Conservation (phyloP, 768 basidiomycete genomes). For the Rhizopogon salebrosus region DNA sequence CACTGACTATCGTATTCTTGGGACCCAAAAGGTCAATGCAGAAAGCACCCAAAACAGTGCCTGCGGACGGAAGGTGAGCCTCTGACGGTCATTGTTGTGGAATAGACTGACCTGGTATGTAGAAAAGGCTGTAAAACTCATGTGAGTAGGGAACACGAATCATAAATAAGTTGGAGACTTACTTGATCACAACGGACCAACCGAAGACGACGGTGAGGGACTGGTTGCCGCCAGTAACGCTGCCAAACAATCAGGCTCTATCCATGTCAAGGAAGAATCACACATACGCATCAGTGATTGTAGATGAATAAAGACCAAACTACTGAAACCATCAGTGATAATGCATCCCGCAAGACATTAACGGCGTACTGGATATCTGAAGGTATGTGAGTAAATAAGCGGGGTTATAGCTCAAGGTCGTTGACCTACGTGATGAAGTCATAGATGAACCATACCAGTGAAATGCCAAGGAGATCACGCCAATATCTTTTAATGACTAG, state of each 20-base stretch:
- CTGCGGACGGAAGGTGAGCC: constrained; percentile 18
- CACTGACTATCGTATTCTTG: constrained; percentile 63
- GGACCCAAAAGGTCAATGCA: constrained; percentile 72
- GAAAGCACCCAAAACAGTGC: constrained; percentile 69
- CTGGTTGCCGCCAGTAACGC: constrained; percentile 50
- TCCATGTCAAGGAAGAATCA: not conserved
- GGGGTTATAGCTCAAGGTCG: not conserved
- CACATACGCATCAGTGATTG: constrained; percentile 59
- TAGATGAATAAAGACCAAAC: constrained; percentile 81
- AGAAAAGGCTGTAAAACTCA: constrained; percentile 42
- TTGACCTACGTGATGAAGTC: constrained; percentile 69
- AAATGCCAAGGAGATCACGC: constrained; percentile 65
- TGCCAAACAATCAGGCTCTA: constrained; percentile 19
- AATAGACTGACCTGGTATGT: constrained; percentile 47
- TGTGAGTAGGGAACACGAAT: constrained; percentile 31
- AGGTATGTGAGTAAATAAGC: not conserved
- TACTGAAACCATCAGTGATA: constrained; percentile 19
- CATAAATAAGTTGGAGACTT: constrained; percentile 17
- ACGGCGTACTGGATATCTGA: constrained; percentile 57
- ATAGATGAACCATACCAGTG: constrained; percentile 79
- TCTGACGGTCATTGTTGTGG: not conserved
- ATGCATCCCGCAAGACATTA: not conserved
- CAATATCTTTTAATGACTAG: constrained; percentile 82
- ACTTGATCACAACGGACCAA: constrained; percentile 86
- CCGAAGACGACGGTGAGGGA: constrained; percentile 66